Conservation (phyloP, 176 grass and related monocot genomes). For the Oryza brachyantha region DNA sequence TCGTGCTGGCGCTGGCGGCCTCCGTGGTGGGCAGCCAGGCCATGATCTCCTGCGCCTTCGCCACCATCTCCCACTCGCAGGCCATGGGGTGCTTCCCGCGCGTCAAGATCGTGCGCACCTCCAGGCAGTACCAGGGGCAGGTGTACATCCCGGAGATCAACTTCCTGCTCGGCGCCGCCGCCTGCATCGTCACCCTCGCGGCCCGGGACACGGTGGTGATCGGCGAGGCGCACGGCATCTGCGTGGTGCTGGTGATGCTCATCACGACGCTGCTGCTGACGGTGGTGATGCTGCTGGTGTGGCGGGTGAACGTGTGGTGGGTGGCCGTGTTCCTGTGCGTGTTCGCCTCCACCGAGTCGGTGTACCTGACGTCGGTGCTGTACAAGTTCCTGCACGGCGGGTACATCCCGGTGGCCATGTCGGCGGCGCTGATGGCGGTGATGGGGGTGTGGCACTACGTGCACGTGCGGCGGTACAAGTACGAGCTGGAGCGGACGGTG, state of each 20-base stretch:
- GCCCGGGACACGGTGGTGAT: slow-evolving; percentile 44
- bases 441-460: slow-evolving; percentile 90
- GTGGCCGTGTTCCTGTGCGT: slow-evolving; percentile 52
- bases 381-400: slow-evolving; percentile 73
- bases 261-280: slow-evolving; percentile 58
- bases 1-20: slow-evolving; percentile 47
- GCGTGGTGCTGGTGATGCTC: slow-evolving; percentile 62
- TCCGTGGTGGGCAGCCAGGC: slow-evolving; percentile 68
- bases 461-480: slow-evolving; percentile 45
- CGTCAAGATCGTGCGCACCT: slow-evolving; percentile 57
- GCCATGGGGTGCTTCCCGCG: slow-evolving; percentile 63
- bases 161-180: slow-evolving; percentile 33
- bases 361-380: slow-evolving; percentile 67
- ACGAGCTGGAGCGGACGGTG: slow-evolving; percentile 50
- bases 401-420: slow-evolving; percentile 61
- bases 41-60: slow-evolving; percentile 71
- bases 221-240: slow-evolving; percentile 76
- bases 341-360: slow-evolving; percentile 44
- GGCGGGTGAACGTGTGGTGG: slow-evolving; percentile 33
- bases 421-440: slow-evolving; percentile 38
- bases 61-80: slow-evolving; percentile 62
- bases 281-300: slow-evolving; percentile 57
- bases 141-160: slow-evolving; percentile 73
- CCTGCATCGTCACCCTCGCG: slow-evolving; percentile 42
- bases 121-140: slow-evolving; percentile 54